Evolutionary conservation across 2,329 filamentous ascomycete genomes (phyloP), one percentile per base, ranked within the genome.

Genomic region (Dothistroma septosporum): DNA sequence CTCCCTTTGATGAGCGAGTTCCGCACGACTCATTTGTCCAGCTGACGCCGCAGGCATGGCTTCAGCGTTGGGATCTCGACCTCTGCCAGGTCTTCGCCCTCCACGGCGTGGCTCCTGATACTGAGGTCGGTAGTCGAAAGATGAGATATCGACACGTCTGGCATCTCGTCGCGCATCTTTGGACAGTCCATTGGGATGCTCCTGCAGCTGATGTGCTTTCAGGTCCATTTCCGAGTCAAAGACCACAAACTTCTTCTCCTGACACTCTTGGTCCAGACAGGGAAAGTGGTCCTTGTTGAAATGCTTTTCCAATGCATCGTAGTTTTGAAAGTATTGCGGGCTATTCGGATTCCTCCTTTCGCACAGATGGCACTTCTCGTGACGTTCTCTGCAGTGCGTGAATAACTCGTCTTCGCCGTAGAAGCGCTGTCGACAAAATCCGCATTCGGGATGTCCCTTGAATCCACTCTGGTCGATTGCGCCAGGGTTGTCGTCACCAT

Each of bases 221-320:
- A 99, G 78, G 70, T 99, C 94, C 81, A 99, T 87, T 71, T 97
- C 91, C 0, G 92, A 92, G 58, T 91, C 91, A 68, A 99, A 99
- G 0, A 97, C 94, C 32, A 97, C 89, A 73, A 97, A 97, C 74
- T 97, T 97, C 83, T 96, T 96, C 69, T 97, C 94, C 71, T 94
- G 74, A 70, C 94, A 99, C 72, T 96, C 92, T 57, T 84, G 82
- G 69, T 99, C 92, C 7, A 85, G 76, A 72, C 94, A 99, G 0
- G 92, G 78, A 71, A 87, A 96, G 75, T 99, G 94, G 60, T 94
- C 92, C 67, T 87, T 87, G 64, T 85, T 83, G 73, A 97, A 97
- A 76, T 99, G 94, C 41, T 86, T 79, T 72, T 96, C 92, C 2
- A 99, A 80, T 0, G 89, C 85, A 66, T 92, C 84, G 76, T 97